These are phyloP conservation scores for Trichosporon inkin DNA, from an alignment of 1,284 basidiomycete species.

Conservation along the genomic window DNA sequence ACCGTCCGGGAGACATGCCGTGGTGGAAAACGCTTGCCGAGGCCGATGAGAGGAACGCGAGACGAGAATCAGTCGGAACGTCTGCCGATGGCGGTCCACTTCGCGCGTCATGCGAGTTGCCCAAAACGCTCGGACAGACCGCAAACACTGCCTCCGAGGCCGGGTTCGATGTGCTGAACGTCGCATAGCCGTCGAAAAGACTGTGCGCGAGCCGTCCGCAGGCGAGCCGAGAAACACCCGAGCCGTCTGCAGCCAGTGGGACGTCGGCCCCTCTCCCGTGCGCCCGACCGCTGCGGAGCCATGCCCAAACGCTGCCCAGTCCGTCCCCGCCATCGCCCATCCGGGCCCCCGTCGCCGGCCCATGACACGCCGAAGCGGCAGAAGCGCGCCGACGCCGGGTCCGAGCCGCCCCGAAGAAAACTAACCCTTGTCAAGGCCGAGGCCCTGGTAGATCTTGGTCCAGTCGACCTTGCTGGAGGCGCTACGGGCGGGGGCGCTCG, in stretches of 20 bases:
- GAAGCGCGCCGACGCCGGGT: neutral
- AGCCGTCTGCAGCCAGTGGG: neutral
- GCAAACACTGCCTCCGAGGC: too few species aligned
- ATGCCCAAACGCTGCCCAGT: neutral
- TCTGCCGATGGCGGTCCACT: too few species aligned
- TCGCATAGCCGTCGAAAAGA: neutral
- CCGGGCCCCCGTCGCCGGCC: neutral
- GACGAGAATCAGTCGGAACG: too few species aligned
- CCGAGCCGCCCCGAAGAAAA: slow-evolving; percentile 14
- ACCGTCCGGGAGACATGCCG: too few species aligned
- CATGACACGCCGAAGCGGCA: neutral
- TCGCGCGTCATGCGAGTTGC: too few species aligned
- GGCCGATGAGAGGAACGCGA: too few species aligned
- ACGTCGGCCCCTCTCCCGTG: too few species aligned
- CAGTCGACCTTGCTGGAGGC: slow-evolving; percentile 59
- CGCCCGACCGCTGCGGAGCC: too few species aligned
- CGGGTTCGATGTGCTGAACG: neutral
- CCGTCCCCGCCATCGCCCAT: neutral
- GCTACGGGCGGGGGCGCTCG: slow-evolving; percentile 21
- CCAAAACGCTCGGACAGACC: too few species aligned
- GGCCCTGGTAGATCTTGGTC: slow-evolving; percentile 79
- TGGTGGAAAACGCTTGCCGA: too few species aligned
- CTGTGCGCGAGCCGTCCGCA: neutral
- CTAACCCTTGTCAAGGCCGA: slow-evolving; percentile 87
- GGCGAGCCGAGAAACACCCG: slow-evolving; percentile 1